Percentiles rank a stretch among this genome's conserved stretches.
Evolutionary conservation across 176 grass and related monocot genomes (phyloP).

Genomic region (Eleusine coracana): DNA sequence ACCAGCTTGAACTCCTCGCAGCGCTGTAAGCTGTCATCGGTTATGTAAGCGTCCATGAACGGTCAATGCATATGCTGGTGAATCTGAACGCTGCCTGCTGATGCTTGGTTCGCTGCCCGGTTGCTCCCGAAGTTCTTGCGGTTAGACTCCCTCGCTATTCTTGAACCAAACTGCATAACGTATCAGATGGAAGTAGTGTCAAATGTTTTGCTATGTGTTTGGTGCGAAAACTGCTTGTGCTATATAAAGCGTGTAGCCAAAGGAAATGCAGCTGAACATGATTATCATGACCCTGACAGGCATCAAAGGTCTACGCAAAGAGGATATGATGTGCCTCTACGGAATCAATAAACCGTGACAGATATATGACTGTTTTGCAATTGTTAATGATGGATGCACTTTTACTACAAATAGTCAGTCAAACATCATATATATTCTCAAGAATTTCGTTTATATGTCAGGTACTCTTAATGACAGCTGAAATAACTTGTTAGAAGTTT

Average conservation of each 20-base stretch:
- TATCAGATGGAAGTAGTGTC: not conserved
- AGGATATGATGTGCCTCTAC: not conserved
- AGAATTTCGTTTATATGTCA: not conserved
- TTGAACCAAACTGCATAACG: slow-evolving; percentile 73
- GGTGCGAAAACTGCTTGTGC: not conserved
- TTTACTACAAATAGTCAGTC: not conserved
- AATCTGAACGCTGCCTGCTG: slow-evolving; percentile 79
- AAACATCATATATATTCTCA: not conserved
- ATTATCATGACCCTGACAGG: not conserved
- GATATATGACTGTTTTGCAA: not conserved
- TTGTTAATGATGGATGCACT: not conserved
- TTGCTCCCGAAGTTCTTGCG: slow-evolving; percentile 88
- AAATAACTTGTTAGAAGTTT: slow-evolving; percentile 12
- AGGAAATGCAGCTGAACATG: not conserved
- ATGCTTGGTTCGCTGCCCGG: slow-evolving; percentile 85
- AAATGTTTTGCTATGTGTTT: not conserved
- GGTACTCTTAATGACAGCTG: not conserved
- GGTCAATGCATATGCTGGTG: slow-evolving; percentile 39
- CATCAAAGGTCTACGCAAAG: not conserved
- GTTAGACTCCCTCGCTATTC: slow-evolving; percentile 91
- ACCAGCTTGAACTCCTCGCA: not conserved
- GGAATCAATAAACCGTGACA: not conserved
- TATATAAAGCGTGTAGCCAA: not conserved
- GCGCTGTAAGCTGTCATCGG: not conserved
- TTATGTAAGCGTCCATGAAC: not conserved